Conservation (phyloP, 192 early-diverging fungal genomes). For the Fimicolochytrium jonesii region DNA sequence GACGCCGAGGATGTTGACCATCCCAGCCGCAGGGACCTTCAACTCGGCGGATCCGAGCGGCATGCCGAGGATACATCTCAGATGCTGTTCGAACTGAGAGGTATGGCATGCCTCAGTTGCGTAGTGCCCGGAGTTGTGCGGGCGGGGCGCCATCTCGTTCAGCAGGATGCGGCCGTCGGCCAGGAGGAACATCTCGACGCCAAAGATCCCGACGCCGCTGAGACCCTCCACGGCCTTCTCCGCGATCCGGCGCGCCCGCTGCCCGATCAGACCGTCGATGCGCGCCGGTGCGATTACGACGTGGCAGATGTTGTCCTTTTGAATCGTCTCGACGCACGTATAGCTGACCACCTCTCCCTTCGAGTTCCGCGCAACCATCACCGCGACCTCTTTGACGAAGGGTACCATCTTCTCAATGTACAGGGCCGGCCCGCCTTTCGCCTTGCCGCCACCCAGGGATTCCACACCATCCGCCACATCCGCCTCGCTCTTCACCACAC, state of each 20-base stretch:
- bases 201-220: constrained; percentile 86
- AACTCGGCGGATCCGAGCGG: constrained; percentile 82
- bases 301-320: constrained; percentile 95
- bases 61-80: constrained; percentile 86
- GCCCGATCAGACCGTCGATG: constrained; percentile 73
- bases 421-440: constrained; percentile 58
- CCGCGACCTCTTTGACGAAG: constrained; percentile 90
- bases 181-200: constrained; percentile 97
- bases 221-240: constrained; percentile 72
- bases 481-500: constrained; percentile 67
- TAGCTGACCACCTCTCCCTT: constrained; percentile 77
- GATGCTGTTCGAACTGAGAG: constrained; percentile 92
- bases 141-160: constrained; percentile 98
- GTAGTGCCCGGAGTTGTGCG: constrained; percentile 99
- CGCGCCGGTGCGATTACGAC: constrained; percentile 95
- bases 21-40: constrained; percentile 86
- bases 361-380: constrained; percentile 87
- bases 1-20: constrained; percentile 93
- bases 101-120: constrained; percentile 97
- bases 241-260: constrained; percentile 74
- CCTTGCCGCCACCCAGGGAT: constrained; percentile 51
- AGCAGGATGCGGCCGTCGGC: constrained; percentile 77
- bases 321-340: constrained; percentile 95
- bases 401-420: constrained; percentile 95
- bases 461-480: constrained; percentile 65